Conservation (phyloP, 768 basidiomycete species). For the Pisolithus marmoratus region DNA sequence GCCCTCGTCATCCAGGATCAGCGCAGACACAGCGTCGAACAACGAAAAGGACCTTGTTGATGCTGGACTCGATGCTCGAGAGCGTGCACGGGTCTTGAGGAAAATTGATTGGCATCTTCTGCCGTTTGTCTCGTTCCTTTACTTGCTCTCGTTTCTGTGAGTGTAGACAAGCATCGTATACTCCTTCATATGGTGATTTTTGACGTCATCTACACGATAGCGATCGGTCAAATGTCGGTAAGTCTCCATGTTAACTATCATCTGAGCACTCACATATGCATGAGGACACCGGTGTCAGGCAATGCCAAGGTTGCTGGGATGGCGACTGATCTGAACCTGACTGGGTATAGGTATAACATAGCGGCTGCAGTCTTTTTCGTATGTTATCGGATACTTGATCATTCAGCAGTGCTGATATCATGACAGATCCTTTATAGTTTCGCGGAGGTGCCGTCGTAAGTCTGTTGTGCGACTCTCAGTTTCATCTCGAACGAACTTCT, state of each 20-base stretch:
- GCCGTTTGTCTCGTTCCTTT: constrained; percentile 40
- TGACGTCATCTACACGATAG: constrained; percentile 11
- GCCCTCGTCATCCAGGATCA: constrained; percentile 10
- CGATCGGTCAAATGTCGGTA: constrained; percentile 42
- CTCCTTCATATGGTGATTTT: not conserved
- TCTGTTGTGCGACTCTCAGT: not conserved
- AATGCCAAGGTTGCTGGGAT: constrained; percentile 43
- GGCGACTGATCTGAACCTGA: constrained; percentile 31
- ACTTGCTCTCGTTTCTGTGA: constrained; percentile 43
- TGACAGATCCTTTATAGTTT: constrained; percentile 32
- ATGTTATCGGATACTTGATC: not conserved
- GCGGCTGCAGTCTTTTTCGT: constrained; percentile 37
- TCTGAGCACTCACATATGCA: not conserved
- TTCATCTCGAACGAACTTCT: not conserved
- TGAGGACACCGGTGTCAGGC: constrained; percentile 17
- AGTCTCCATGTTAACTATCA: constrained; percentile 7
- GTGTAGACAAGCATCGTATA: constrained; percentile 10
- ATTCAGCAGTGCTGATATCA: not conserved
- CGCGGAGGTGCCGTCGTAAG: constrained; percentile 35
- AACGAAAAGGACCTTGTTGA: constrained; percentile 9
- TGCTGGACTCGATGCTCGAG: constrained; percentile 4
- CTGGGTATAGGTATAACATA: constrained; percentile 31
- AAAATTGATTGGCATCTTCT: constrained; percentile 42
- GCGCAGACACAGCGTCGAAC: constrained; percentile 3
- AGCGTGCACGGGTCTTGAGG: constrained; percentile 28